Conservation (phyloP, 805 yeast species). For the Blastobotrys terrestris region DNA sequence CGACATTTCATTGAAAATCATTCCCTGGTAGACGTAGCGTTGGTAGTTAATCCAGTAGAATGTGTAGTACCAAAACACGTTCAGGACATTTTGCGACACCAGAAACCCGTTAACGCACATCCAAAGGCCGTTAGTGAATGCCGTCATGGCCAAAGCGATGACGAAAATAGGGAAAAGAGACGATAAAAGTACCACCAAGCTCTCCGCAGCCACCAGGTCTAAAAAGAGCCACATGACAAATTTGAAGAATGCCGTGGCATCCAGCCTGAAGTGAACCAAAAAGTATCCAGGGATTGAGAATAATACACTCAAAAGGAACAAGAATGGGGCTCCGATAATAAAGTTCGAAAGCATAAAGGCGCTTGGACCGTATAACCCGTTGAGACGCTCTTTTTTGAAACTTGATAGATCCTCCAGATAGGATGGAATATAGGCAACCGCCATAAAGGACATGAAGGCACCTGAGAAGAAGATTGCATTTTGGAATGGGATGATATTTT, state of each 20-base stretch:
- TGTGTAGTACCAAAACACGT: conserved; percentile 37
- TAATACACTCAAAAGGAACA: conserved; percentile 30
- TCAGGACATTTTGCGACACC: conserved; percentile 32
- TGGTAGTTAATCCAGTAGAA: conserved; percentile 39
- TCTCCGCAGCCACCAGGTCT: conserved; percentile 38
- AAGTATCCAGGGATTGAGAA: conserved; percentile 34
- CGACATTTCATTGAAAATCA: conserved; percentile 38
- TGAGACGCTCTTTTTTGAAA: conserved; percentile 31
- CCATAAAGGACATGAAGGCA: conserved; percentile 42
- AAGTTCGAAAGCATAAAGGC: conserved; percentile 35
- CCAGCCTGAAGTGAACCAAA: conserved; percentile 30
- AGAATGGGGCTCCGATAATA: conserved; percentile 34
- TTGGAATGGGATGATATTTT: conserved; percentile 29
- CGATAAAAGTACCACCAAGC: conserved; percentile 35
- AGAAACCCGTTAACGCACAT: conserved; percentile 40
- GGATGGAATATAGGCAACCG: conserved; percentile 39
- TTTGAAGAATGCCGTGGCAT: conserved; percentile 31
- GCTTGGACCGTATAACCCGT: conserved; percentile 36
- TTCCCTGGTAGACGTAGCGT: conserved; percentile 39
- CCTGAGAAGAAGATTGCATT: conserved; percentile 37
- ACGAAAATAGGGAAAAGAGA: conserved; percentile 35
- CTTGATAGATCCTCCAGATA: conserved; percentile 33
- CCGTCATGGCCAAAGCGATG: conserved; percentile 35
- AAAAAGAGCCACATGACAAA: conserved; percentile 36
- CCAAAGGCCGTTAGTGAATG: conserved; percentile 40